Base-by-base conservation (phyloP, 805 yeast species). In the Helenozyma rhizophorensis region DNA sequence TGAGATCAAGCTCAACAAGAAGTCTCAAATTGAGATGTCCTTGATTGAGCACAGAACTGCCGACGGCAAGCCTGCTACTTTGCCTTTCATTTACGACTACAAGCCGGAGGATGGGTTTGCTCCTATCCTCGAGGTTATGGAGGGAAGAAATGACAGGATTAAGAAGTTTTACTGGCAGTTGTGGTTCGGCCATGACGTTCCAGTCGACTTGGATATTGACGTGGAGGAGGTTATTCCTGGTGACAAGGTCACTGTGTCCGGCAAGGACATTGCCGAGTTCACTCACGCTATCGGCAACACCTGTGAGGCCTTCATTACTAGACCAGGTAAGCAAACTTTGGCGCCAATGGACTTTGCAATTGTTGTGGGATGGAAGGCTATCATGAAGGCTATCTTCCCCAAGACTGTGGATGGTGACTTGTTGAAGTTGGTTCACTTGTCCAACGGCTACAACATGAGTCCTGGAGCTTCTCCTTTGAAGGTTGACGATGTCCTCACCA, bases 341-440 rank as follows among this genome's bases (percentile, higher is more conserved):
- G 98, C 97, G 30, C 99, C 99, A 54, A 90, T 93, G 97, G 99
- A 93, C 70, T 93, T 89, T 57, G 97, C 98, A 30, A 93, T 93
- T 60, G 97, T 93, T 37, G 78, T 89, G 50, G 97, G 98, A 28
- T 93, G 99, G 99, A 83, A 83, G 68, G 94, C 97, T 31, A 90
- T 93, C 58, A 90, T 93, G 70, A 87, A 84, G 70, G 89, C 97
- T n/a, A 85, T 93, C 50, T 93, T 93, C 93, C 98, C 98, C 34
- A 77, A 78, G 58, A 78, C 81, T 43, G 94, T 93, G 52, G 97
- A 94, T 60, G 98, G 98, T 65, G 98, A 93, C 60, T 73, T 93
- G 56, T 73, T 93, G 67, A 83, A 82, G 60, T 75, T 93, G 54
- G 98, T 93, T 36, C 99, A 93, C 62, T 71, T 93, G 64, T 85